A percentile compares a stretch with the other conserved stretches of the same genome.
Evolutionary conservation across 2,329 filamentous ascomycete genomes (phyloP).

Genomic region (Diaporthe citriasiana): DNA sequence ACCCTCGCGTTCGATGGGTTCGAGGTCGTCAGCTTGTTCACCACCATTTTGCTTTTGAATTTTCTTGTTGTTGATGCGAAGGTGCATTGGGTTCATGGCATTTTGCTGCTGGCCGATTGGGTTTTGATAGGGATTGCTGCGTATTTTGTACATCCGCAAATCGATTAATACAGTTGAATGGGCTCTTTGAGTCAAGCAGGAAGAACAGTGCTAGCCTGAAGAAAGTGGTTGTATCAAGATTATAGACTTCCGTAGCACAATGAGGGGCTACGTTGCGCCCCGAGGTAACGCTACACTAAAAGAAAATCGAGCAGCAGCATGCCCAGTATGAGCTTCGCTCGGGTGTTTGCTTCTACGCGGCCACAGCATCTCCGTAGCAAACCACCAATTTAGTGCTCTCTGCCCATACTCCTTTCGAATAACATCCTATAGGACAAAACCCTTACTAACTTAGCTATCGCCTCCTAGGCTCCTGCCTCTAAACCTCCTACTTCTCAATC

Average conservation of each 20-base stretch:
- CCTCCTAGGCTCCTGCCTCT: too few relatives aligned
- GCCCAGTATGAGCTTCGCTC: too few relatives aligned
- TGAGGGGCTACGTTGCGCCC: too few relatives aligned
- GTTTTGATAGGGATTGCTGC: slow-evolving; percentile 35
- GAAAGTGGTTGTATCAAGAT: not conserved
- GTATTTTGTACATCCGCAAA: slow-evolving; percentile 21
- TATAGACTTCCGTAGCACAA: not conserved
- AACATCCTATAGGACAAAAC: too few relatives aligned
- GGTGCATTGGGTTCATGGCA: slow-evolving; percentile 32
- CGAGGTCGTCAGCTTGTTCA: slow-evolving; percentile 36
- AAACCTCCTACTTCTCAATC: too few relatives aligned
- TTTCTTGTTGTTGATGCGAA: slow-evolving; percentile 33
- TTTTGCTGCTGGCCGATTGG: slow-evolving; percentile 35
- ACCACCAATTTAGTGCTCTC: too few relatives aligned
- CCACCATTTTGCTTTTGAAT: slow-evolving; percentile 26
- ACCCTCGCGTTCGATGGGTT: slow-evolving; percentile 28
- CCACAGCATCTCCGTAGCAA: too few relatives aligned
- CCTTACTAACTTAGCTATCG: too few relatives aligned
- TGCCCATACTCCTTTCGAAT: too few relatives aligned
- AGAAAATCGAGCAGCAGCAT: too few relatives aligned
- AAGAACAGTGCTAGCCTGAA: not conserved
- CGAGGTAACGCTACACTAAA: too few relatives aligned
- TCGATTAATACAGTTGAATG: not conserved
- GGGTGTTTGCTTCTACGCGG: too few relatives aligned
- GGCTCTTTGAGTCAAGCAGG: accelerated